Evolutionary conservation across 805 yeast species (phyloP), one percentile per base, ranked within the genome.

Genomic region (Teunomyces kruisii): DNA sequence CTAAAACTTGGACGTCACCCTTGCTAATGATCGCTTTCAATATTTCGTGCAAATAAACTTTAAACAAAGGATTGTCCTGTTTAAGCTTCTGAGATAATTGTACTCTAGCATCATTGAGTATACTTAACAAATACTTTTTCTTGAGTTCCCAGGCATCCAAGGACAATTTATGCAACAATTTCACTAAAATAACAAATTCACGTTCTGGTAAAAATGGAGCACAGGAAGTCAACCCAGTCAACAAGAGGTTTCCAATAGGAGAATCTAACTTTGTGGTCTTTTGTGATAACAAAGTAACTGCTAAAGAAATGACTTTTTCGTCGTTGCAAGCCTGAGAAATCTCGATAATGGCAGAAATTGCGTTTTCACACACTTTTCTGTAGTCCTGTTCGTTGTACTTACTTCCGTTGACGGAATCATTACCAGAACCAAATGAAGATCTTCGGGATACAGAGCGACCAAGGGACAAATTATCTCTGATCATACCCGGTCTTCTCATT

Each of bases 281-380:
- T 60, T 91, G 97, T 10, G 88, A 80, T 45, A 94, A 72, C 31
- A 94, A 82, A 0, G 96, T 84, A 10, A 88, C 82, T 0, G 95
- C 83, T 51, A 94, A 74, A 3, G 86, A 83, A 13, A 86, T 80
- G 26, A 92, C 85, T 13, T 87, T 78, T 45, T 80, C 82, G 51
- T 86, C 94, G 36, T 79, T 75, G 55, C 87, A 85, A 27, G 74
- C 72, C 22, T 79, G 75, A 0, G 91, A 81, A 32, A 91, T 78
- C 39, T 81, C 81, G 36, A 82, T 75, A 7, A 84, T 77, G 0
- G 95, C 83, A 7, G 79, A 74, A 14, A 89, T 78, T 22, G 90
- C 81, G 58, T 89, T 88, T 46, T 78, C 74, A 59, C 81, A 83
- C 7, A 84, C 67, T 38, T 56, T 59, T 9, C 50, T 48, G 48